phyloP scores from a whole-genome alignment of 2,329 filamentous ascomycete genomes.

The Cladosporium sp. region DNA sequence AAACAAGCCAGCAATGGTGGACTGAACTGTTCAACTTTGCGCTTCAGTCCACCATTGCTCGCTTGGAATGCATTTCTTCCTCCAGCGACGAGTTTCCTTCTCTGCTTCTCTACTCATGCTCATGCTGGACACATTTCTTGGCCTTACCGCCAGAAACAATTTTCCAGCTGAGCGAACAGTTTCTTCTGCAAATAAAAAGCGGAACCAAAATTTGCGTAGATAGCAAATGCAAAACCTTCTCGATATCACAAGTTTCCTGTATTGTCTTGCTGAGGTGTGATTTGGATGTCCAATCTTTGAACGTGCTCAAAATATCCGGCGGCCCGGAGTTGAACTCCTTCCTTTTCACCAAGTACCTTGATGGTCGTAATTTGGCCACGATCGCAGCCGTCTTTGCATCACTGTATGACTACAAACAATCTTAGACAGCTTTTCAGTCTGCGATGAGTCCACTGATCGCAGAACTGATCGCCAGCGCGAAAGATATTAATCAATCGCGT shows the following conservation, averaged over 20 bases:
- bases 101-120: background rate
- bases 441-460: too few species aligned
- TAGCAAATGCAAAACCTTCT: background rate
- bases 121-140: background rate
- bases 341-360: background rate
- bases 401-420: too few species aligned
- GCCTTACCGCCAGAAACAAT: background rate
- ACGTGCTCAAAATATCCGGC: background rate
- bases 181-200: background rate
- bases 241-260: too few species aligned
- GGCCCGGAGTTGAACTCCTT: background rate
- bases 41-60: too few species aligned
- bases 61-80: background rate
- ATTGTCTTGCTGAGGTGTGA: too few species aligned
- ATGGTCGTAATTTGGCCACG: background rate
- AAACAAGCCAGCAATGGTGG: background rate
- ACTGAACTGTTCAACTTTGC: background rate
- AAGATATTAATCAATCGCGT: too few species aligned
- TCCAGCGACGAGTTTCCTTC: background rate
- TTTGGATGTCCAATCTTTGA: too few species aligned
- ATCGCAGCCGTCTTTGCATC: background rate
- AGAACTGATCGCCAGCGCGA: too few species aligned
- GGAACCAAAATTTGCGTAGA: background rate
- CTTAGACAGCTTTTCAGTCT: too few species aligned
- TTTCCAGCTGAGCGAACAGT: background rate